Conservation (phyloP, 768 basidiomycete species). For the Boletus fagicola region DNA sequence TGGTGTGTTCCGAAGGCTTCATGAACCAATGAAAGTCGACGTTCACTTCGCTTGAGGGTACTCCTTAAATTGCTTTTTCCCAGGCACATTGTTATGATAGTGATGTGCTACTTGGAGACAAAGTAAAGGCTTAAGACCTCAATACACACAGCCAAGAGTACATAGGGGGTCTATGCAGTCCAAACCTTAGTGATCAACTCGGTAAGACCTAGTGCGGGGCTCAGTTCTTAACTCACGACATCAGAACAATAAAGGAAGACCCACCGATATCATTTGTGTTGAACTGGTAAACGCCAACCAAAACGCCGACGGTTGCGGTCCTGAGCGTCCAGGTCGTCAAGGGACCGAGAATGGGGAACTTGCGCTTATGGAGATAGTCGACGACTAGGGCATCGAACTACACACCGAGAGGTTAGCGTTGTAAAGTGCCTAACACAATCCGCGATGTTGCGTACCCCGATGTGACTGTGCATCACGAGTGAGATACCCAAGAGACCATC, state of each 20-base stretch:
- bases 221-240: conserved; percentile 1
- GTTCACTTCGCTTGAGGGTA: neutral
- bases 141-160: neutral
- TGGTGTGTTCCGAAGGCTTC: neutral
- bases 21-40: neutral
- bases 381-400: conserved; percentile 76
- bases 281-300: conserved; percentile 94
- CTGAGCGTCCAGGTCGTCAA: conserved; percentile 74
- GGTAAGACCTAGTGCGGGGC: conserved; percentile 61
- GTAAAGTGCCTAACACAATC: neutral
- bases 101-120: conserved; percentile 1
- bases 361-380: conserved; percentile 92
- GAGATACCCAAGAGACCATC: conserved; percentile 88
- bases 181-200: conserved; percentile 83
- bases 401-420: neutral
- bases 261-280: conserved; percentile 97
- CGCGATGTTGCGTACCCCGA: conserved; percentile 60
- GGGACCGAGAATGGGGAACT: conserved; percentile 82
- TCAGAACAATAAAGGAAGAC: conserved; percentile 30
- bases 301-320: conserved; percentile 70
- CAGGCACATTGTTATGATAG: neutral
- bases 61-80: neutral
- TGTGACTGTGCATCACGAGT: conserved; percentile 92
- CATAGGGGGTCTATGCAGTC: conserved; percentile 55
- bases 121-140: neutral